Conservation (phyloP, 345 rosid species). For the Crucihimalaya himalaica region DNA sequence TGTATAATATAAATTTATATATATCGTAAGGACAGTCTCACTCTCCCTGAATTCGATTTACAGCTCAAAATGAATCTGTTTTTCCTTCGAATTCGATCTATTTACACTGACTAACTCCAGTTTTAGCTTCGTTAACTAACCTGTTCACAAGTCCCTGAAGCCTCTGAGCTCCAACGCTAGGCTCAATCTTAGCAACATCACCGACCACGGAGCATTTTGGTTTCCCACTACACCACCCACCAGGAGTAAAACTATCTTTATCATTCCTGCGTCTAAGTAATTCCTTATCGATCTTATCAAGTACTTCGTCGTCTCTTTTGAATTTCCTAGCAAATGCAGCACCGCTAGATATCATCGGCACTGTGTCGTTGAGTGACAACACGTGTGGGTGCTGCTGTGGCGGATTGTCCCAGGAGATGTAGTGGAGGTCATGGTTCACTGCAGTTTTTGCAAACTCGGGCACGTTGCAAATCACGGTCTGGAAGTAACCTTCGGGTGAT, state of each 20-base stretch:
- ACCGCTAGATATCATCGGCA: conserved; percentile 67
- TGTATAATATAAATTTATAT: conserved; percentile 10
- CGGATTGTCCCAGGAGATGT: conserved; percentile 92
- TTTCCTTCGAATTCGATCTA: conserved; percentile 38
- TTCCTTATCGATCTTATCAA: conserved; percentile 73
- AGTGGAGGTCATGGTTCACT: conserved; percentile 91
- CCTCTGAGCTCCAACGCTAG: conserved; percentile 76
- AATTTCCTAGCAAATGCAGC: conserved; percentile 94
- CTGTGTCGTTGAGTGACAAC: conserved; percentile 70
- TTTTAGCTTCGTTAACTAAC: conserved; percentile 51
- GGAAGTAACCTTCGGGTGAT: conserved; percentile 97
- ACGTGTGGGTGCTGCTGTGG: conserved; percentile 91
- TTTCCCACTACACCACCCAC: conserved; percentile 89
- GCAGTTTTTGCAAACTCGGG: conserved; percentile 73
- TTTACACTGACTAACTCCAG: conserved; percentile 67
- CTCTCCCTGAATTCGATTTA: conserved; percentile 13
- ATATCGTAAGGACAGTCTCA: conserved; percentile 28
- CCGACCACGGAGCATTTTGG: conserved; percentile 74
- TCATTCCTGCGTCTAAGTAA: conserved; percentile 57
- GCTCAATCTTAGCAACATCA: conserved; percentile 59
- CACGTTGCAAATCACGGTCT: conserved; percentile 89
- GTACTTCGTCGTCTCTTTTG: conserved; percentile 52
- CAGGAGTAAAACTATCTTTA: conserved; percentile 72
- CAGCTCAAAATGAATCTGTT: conserved; percentile 10
- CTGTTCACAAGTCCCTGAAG: conserved; percentile 58